phyloP scores from a whole-genome alignment of 768 basidiomycete genomes.

The Russula lepida region DNA sequence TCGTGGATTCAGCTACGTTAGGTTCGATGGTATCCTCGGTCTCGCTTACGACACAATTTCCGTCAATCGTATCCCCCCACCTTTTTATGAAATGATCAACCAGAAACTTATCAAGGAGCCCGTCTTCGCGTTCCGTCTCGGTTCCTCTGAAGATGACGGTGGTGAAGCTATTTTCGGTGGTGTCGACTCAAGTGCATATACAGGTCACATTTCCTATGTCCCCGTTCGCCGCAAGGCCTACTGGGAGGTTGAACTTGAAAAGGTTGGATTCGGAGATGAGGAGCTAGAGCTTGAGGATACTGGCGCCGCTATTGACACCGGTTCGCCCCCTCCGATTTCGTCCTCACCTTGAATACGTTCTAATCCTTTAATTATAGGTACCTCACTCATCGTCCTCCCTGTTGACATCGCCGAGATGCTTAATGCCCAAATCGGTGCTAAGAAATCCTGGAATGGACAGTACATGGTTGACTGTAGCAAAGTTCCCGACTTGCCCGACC shows the following conservation, averaged over 20 bases:
- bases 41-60: conserved; percentile 93
- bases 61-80: conserved; percentile 86
- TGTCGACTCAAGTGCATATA: conserved; percentile 68
- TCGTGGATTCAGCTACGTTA: conserved; percentile 24
- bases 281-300: conserved; percentile 86
- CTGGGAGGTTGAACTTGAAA: conserved; percentile 95
- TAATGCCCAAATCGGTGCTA: conserved; percentile 90
- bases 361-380: conserved; percentile 41
- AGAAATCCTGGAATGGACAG: conserved; percentile 93
- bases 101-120: conserved; percentile 72
- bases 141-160: conserved; percentile 76
- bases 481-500: conserved; percentile 74
- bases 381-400: conserved; percentile 89
- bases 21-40: conserved; percentile 93
- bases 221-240: conserved; percentile 93
- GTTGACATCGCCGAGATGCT: conserved; percentile 96
- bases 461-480: conserved; percentile 85
- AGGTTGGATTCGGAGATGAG: conserved; percentile 79
- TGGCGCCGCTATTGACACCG: conserved; percentile 88
- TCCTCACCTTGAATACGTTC: neutral
- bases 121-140: conserved; percentile 92
- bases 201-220: conserved; percentile 74
- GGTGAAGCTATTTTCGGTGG: conserved; percentile 92
- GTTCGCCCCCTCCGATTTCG: conserved; percentile 30
- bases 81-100: conserved; percentile 90